A percentile compares a stretch with the other conserved stretches of the same genome.
These are phyloP conservation scores for Nissolia schottii DNA, from an alignment of 306 rosid genomes.

Conservation along the genomic window DNA sequence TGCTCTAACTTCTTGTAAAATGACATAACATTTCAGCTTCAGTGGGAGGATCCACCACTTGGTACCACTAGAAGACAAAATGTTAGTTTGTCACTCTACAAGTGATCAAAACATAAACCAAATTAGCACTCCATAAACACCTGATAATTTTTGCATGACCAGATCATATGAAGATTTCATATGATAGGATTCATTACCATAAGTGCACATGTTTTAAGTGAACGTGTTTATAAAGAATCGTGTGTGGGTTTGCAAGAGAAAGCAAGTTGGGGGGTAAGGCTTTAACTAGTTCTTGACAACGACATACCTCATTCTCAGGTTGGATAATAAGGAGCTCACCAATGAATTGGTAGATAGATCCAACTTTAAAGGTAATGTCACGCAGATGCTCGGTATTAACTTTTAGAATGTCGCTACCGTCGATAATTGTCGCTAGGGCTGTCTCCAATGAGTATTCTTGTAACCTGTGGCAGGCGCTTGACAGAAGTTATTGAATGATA, in stretches of 20 bases:
- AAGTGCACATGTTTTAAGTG: not conserved
- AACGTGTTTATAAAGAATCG: slow-evolving; percentile 4
- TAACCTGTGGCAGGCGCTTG: slow-evolving; percentile 40
- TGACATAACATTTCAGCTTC: no score
- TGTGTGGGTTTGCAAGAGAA: slow-evolving; percentile 6
- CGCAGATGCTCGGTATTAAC: slow-evolving; percentile 54
- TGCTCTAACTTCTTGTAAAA: no score
- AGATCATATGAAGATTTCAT: no score
- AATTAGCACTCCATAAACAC: no score
- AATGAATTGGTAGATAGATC: slow-evolving; percentile 31
- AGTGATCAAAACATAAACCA: no score
- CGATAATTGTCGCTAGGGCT: slow-evolving; percentile 50
- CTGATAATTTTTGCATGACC: no score
- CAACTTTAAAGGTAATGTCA: slow-evolving; percentile 58
- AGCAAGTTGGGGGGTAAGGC: not conserved
- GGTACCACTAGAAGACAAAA: no score
- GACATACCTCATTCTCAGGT: slow-evolving; percentile 57
- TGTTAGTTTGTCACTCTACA: no score
- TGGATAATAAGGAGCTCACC: slow-evolving; percentile 64
- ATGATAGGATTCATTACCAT: no score
- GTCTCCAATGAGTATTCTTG: slow-evolving; percentile 60
- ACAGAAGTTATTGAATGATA: slow-evolving; percentile 9
- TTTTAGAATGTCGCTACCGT: slow-evolving; percentile 50
- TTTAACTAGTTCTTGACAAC: not conserved
- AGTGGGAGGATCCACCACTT: no score